Conservation (phyloP, 805 yeast species). For the Starmerella bombicola region DNA sequence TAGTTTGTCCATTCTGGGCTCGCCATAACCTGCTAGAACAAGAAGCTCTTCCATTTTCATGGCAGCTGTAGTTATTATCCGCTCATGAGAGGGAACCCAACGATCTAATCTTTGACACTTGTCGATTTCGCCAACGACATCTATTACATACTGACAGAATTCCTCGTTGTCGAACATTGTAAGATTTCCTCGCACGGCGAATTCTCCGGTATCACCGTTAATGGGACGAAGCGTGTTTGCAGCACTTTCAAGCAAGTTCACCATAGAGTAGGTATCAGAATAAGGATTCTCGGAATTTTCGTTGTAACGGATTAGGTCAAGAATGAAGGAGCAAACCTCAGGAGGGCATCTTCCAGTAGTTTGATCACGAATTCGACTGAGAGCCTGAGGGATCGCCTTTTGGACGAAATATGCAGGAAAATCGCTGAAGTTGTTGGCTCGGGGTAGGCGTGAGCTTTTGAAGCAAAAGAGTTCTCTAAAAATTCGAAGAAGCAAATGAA, state of each 20-base stretch:
- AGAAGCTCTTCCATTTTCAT: constrained; percentile 48
- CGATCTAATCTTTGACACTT: constrained; percentile 68
- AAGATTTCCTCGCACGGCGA: constrained; percentile 1
- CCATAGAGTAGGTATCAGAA: constrained; percentile 57
- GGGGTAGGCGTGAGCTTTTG: constrained; percentile 48
- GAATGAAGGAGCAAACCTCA: constrained; percentile 47
- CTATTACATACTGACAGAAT: constrained; percentile 30
- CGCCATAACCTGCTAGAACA: constrained; percentile 42
- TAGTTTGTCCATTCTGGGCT: constrained; percentile 43
- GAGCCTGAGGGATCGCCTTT: constrained; percentile 50
- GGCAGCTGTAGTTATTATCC: constrained; percentile 43
- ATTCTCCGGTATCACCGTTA: constrained; percentile 14
- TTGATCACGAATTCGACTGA: constrained; percentile 45
- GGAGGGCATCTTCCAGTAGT: constrained; percentile 50
- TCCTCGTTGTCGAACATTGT: constrained; percentile 14
- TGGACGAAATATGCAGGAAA: constrained; percentile 57
- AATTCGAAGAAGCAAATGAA: constrained; percentile 56
- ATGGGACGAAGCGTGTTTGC: constrained; percentile 31
- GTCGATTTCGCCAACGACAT: constrained; percentile 53
- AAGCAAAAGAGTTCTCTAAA: constrained; percentile 65
- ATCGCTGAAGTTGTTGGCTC: constrained; percentile 68
- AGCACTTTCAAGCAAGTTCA: constrained; percentile 44
- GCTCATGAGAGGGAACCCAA: constrained; percentile 68
- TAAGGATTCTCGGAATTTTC: constrained; percentile 72
- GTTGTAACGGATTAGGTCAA: constrained; percentile 66